Evolutionary conservation across 2,329 filamentous ascomycete genomes (phyloP).

Genomic region (Paecilomyces formosus): DNA sequence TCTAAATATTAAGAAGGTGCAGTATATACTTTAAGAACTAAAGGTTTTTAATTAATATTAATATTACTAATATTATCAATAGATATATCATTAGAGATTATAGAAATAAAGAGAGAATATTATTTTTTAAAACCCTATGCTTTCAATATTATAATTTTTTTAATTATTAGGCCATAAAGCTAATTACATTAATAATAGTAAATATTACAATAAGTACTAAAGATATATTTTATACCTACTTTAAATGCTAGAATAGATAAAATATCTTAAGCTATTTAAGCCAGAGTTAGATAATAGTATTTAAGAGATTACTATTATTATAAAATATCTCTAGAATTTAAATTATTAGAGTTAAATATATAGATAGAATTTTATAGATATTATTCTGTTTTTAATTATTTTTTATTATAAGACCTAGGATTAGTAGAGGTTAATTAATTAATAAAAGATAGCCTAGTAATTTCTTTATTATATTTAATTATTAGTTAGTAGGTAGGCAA

Average conservation of each 20-base stretch:
- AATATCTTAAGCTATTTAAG: too few species aligned
- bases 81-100: neutral
- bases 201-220: neutral
- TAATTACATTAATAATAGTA: neutral
- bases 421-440: neutral
- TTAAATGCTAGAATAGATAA: neutral
- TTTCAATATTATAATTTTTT: neutral
- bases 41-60: neutral
- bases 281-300: neutral
- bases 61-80: neutral
- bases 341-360: neutral
- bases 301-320: neutral
- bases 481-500: too few species aligned
- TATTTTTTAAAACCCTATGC: neutral
- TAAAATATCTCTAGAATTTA: neutral
- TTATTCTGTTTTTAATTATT: neutral
- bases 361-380: neutral
- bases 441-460: neutral
- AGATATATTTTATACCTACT: neutral
- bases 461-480: neutral
- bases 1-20: neutral
- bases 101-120: too few species aligned
- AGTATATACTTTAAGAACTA: neutral
- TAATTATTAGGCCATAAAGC: neutral
- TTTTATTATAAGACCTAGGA: neutral